phyloP scores from a whole-genome alignment of 2,329 filamentous ascomycete species.

The Monosporascus sp. region DNA sequence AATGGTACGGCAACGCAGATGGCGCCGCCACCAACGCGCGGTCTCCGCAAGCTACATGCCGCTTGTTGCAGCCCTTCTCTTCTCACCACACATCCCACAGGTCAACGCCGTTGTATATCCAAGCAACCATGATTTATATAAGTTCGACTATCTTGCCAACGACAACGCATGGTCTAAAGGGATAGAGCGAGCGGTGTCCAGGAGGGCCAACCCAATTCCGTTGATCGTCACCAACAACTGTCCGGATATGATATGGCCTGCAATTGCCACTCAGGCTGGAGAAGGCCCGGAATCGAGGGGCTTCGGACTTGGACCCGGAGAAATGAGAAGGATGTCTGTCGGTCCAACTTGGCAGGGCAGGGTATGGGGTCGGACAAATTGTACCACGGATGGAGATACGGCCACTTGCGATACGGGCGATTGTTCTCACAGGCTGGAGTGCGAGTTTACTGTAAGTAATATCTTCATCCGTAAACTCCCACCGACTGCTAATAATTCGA shows the following conservation, averaged over 20 bases:
- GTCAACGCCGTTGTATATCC: slow-evolving; percentile 22
- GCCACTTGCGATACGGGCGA: slow-evolving; percentile 71
- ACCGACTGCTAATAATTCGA: not conserved
- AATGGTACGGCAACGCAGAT: slow-evolving; percentile 7
- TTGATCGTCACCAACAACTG: slow-evolving; percentile 70
- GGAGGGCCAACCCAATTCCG: slow-evolving; percentile 37
- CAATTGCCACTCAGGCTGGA: slow-evolving; percentile 67
- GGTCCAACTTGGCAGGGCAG: slow-evolving; percentile 73
- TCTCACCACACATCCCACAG: slow-evolving; percentile 10
- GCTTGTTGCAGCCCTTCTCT: slow-evolving; percentile 9
- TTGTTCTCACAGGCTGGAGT: slow-evolving; percentile 66
- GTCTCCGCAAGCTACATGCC: not conserved
- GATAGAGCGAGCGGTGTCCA: slow-evolving; percentile 20
- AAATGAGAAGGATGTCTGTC: slow-evolving; percentile 58
- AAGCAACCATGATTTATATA: slow-evolving; percentile 23
- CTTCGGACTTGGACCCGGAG: slow-evolving; percentile 59
- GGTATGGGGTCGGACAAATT: slow-evolving; percentile 80
- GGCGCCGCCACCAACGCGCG: not conserved
- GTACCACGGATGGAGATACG: slow-evolving; percentile 64
- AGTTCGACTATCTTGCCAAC: slow-evolving; percentile 23
- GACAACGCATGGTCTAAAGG: slow-evolving; percentile 12
- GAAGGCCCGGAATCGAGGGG: slow-evolving; percentile 61
- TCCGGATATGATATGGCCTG: slow-evolving; percentile 67
- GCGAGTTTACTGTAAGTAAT: slow-evolving; percentile 58
- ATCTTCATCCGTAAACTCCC: slow-evolving; percentile 5